A percentile compares a stretch with the other conserved stretches of the same genome.
phyloP scores from a whole-genome alignment of 1,284 basidiomycete genomes.

The Meripilus lineatus region DNA sequence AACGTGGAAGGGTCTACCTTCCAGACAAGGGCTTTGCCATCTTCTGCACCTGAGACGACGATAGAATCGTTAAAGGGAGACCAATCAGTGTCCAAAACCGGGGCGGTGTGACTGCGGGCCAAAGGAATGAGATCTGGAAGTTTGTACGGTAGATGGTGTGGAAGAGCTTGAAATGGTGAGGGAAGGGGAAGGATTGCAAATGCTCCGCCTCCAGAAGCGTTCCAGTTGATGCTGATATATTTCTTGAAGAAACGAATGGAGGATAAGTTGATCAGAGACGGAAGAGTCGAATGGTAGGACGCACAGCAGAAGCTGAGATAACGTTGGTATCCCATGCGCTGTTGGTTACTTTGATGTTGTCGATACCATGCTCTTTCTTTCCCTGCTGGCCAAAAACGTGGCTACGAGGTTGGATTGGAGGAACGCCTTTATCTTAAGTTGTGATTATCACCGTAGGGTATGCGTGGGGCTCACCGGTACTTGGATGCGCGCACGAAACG shows the following conservation, averaged over 20 bases:
- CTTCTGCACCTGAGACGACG: conserved; percentile 89
- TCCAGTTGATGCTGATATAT: conserved; percentile 94
- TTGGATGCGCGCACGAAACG: conserved; percentile 70
- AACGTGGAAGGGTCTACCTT: conserved; percentile 71
- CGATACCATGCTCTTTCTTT: conserved; percentile 81
- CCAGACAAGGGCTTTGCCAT: conserved; percentile 91
- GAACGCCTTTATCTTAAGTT: too few species aligned
- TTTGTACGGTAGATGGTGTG: conserved; percentile 63
- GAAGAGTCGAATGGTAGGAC: conserved; percentile 21
- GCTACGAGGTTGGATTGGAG: too few species aligned
- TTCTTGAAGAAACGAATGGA: conserved; percentile 37
- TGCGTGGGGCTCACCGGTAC: conserved; percentile 71
- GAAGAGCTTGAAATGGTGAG: conserved; percentile 60
- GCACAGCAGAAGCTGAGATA: conserved; percentile 79
- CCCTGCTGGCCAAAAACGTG: conserved; percentile 87
- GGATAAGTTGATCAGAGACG: not conserved
- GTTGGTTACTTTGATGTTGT: conserved; percentile 88
- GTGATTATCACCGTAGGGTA: too few species aligned
- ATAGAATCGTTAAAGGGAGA: conserved; percentile 91
- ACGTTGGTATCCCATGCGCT: conserved; percentile 98
- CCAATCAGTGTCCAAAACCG: conserved; percentile 97
- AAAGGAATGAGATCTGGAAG: conserved; percentile 92
- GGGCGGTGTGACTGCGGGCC: conserved; percentile 79
- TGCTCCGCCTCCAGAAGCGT: conserved; percentile 92
- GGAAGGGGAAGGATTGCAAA: conserved; percentile 89